A percentile compares a stretch with the other conserved stretches of the same genome.
Conservation (phyloP, 2,329 filamentous ascomycete species). For the Parastagonospora nodorum region DNA sequence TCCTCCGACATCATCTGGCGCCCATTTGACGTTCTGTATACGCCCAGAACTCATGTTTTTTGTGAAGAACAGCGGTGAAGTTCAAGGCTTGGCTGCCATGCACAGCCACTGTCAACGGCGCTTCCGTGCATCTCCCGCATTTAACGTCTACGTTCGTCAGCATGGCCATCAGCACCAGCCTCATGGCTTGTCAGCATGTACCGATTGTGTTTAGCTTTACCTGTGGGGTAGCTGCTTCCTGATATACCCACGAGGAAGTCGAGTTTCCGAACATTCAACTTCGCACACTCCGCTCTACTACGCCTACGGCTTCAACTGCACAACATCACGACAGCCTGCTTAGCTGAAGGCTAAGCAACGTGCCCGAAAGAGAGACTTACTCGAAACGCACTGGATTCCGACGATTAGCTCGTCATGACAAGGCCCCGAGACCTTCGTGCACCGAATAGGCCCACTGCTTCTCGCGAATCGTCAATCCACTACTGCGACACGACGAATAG, state of each 20-base stretch:
- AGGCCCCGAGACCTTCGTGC: background rate
- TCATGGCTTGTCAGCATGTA: constrained; percentile 5
- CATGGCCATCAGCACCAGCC: constrained; percentile 26
- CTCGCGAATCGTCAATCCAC: constrained; percentile 2
- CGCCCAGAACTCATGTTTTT: background rate
- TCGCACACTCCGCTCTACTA: constrained; percentile 10
- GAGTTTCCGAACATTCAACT: constrained; percentile 18
- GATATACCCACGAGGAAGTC: constrained; percentile 20
- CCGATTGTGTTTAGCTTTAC: constrained; percentile 12
- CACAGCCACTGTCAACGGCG: constrained; percentile 18
- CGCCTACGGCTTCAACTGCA: constrained; percentile 7
- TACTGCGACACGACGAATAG: constrained; percentile 15
- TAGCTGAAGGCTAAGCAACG: constrained; percentile 17
- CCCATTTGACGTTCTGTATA: background rate
- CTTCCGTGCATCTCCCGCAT: background rate
- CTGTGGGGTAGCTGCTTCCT: constrained; percentile 9
- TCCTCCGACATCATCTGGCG: background rate
- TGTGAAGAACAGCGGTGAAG: constrained; percentile 16
- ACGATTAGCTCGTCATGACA: constrained; percentile 1
- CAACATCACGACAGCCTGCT: constrained; percentile 6
- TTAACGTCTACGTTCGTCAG: constrained; percentile 13
- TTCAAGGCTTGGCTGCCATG: constrained; percentile 7
- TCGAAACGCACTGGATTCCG: background rate
- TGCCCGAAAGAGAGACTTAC: constrained; percentile 2
- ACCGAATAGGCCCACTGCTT: constrained; percentile 6